Base-by-base conservation (phyloP, 1,284 basidiomycete species). In the Sanghuangporus baumii region DNA sequence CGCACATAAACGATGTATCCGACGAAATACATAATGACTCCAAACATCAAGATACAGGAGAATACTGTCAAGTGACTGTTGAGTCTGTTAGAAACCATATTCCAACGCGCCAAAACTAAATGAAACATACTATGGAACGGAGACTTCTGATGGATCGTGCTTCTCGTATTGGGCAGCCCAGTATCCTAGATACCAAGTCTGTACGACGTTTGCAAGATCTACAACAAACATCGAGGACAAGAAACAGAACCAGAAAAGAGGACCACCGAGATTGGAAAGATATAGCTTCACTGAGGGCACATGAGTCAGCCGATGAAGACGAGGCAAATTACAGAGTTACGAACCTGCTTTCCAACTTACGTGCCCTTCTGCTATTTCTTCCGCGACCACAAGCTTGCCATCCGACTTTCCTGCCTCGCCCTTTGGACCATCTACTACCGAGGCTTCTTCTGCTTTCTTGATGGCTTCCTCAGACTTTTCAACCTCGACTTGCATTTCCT, bases 351-450 rank as follows among this genome's bases (percentile, higher is more conserved):
- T 61, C 75, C 79, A 79, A 57, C 83, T 77, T 5, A 86, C 79
- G 59, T 81, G 79, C 1, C 86, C 86, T 60, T 81, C 74, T 2
- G 80, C 77, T 58, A 84, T 78, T 71, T 88, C 86, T 68, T 88
- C 86, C 3, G 78, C 82, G 12, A 85, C 74, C 38, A 86, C 76
- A 2, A 87, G 73, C 66, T 83, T 82, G 0, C 81, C 81, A 51
- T 73, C 72, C 6, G 69, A 62, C 38, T 72, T 72, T 54, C 72
- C 70, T 7, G 47, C 38, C 23, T 65, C 62, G 14, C 74, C 72
- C n/a, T 74, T 69, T 61, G 73, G 69, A 3, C 68, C 59, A 58
- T 81, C 78, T 11, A 78, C 66, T 31, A 74, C 73, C 9, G 79
- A 66, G 38, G 74, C 73, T 59, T 79, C 74, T 40, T 78, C 77